phyloP scores from a whole-genome alignment of 1,139 yeast species.

The Blastobotrys elegans region DNA sequence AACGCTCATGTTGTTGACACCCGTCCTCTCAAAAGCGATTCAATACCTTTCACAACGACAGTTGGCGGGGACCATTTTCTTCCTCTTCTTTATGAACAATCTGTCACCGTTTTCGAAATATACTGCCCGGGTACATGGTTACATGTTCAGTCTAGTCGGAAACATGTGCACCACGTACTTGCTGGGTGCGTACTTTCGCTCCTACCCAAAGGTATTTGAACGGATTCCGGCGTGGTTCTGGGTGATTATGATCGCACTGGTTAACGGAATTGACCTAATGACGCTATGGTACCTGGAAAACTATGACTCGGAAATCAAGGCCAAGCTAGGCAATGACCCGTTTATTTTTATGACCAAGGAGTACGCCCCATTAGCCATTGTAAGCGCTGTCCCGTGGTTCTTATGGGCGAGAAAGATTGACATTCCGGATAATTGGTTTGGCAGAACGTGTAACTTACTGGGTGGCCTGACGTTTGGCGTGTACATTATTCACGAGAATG shows the following conservation, averaged over 20 bases:
- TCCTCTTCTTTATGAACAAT: neutral
- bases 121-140: neutral
- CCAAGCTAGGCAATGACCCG: neutral
- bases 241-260: neutral
- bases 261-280: neutral
- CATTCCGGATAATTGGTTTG: neutral
- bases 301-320: neutral
- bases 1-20: neutral
- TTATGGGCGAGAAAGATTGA: neutral
- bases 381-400: neutral
- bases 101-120: neutral
- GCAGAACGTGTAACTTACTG: neutral
- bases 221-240: neutral
- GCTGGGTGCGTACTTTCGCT: neutral
- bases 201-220: neutral
- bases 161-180: neutral
- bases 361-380: neutral
- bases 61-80: neutral
- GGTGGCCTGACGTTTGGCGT: neutral
- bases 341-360: neutral
- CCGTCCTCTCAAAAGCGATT: neutral
- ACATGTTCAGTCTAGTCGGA: neutral
- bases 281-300: neutral
- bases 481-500: neutral
- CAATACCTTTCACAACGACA: neutral